phyloP scores from a whole-genome alignment of 192 early-diverging fungal genomes.

The Coemansia sp. region DNA sequence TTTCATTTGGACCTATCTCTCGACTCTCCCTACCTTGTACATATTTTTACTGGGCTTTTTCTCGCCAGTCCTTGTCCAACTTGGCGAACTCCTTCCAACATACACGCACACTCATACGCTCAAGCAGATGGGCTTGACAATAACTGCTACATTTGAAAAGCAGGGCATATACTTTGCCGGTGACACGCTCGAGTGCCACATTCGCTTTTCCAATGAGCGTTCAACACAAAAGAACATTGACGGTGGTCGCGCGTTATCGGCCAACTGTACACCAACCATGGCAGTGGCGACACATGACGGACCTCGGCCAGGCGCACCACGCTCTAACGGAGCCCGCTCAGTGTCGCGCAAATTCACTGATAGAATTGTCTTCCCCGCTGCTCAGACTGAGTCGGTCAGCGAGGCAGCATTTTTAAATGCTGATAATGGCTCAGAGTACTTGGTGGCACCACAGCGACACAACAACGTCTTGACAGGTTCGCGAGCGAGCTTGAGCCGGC shows the following conservation, averaged over 20 bases:
- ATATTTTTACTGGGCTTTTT: conserved; percentile 2
- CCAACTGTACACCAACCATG: neutral
- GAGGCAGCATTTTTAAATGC: conserved; percentile 16
- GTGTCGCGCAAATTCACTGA: conserved; percentile 16
- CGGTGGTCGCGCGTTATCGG: neutral
- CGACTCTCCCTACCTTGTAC: neutral
- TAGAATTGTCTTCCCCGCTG: conserved; percentile 7
- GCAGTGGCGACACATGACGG: neutral
- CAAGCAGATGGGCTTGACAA: conserved; percentile 50
- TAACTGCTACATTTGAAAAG: conserved; percentile 55
- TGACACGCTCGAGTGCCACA: conserved; percentile 56
- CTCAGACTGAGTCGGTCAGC: neutral
- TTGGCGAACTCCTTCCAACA: neutral
- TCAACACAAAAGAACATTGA: conserved; percentile 10
- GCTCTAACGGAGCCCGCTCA: conserved; percentile 7
- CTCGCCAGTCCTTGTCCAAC: neutral
- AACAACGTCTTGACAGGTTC: conserved; percentile 12
- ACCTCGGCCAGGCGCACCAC: neutral
- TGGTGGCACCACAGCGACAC: conserved; percentile 1
- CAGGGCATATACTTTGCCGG: conserved; percentile 57
- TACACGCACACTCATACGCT: neutral
- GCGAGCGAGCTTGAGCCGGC: conserved; percentile 6
- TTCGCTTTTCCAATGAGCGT: conserved; percentile 47
- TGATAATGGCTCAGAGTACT: conserved; percentile 24
- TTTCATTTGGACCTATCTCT: neutral